phyloP scores from a whole-genome alignment of 2,329 filamentous ascomycete genomes.

The Aspergillus brasiliensis region DNA sequence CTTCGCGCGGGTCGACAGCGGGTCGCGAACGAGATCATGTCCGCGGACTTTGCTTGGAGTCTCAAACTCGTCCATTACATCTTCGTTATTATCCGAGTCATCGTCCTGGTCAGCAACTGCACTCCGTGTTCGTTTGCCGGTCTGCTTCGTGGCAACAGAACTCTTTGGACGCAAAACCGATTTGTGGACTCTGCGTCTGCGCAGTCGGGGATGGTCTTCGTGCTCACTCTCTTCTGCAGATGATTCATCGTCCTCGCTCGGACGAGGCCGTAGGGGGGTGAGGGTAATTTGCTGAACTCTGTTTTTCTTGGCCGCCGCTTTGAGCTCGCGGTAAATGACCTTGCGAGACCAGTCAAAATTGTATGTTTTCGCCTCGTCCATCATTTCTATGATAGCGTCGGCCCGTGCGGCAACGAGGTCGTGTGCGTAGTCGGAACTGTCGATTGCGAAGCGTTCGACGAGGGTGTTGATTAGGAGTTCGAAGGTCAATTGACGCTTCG shows the following conservation, averaged over 20 bases:
- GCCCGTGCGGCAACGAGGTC: slow-evolving; percentile 41
- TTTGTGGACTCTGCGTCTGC: slow-evolving; percentile 40
- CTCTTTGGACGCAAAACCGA: slow-evolving; percentile 49
- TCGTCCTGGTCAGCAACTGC: slow-evolving; percentile 25
- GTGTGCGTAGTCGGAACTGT: slow-evolving; percentile 36
- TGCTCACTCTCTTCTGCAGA: slow-evolving; percentile 35
- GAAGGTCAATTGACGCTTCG: slow-evolving; percentile 44
- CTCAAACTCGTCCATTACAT: slow-evolving; percentile 32
- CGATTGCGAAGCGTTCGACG: slow-evolving; percentile 38
- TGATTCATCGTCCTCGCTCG: slow-evolving; percentile 29
- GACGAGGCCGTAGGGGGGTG: slow-evolving; percentile 37
- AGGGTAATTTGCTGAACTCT: slow-evolving; percentile 31
- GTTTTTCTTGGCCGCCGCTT: slow-evolving; percentile 33
- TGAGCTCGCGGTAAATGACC: slow-evolving; percentile 45
- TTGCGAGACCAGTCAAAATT: slow-evolving; percentile 45
- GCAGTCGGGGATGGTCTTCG: slow-evolving; percentile 26
- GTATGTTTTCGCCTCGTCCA: slow-evolving; percentile 40
- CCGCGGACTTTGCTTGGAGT: slow-evolving; percentile 39
- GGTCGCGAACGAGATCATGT: slow-evolving; percentile 36
- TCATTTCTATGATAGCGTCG: slow-evolving; percentile 33
- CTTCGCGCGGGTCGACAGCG: slow-evolving; percentile 33
- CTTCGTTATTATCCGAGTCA: slow-evolving; percentile 34
- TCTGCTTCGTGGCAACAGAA: slow-evolving; percentile 42
- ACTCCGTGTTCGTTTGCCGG: slow-evolving; percentile 45
- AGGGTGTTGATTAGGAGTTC: slow-evolving; percentile 36